Evolutionary conservation across 371 early-diverging fungal species (phyloP), one percentile per base, ranked within the genome.

Genomic region (Actinomucor elegans): DNA sequence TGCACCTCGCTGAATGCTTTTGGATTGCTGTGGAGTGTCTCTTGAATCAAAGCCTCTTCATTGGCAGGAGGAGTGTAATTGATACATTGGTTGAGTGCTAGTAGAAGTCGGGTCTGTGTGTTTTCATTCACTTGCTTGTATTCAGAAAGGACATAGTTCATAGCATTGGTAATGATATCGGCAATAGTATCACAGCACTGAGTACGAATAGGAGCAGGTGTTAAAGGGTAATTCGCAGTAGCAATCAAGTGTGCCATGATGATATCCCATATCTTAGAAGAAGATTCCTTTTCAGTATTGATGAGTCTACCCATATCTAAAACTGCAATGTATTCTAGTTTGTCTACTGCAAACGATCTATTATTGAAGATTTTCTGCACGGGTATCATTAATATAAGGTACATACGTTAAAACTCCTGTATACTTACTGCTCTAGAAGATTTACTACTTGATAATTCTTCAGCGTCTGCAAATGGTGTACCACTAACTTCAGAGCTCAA

Each of bases 101-200:
- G 44, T n/a, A 78, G 40, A 11, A 84, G 57, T 6, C 79, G 66
- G 33, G 76, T 69, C 36, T 86, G 84, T 21, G 83, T 70, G 48
- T 79, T 80, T 44, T 84, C 79, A 24, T 71, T 75, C 1, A 73
- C 71, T 15, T 80, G 73, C 21, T 75, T 76, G 15, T 78, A 57
- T 48, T 79, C 75, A 20, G 84, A 80, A 12, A 83, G 70, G 8
- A 71, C 75, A 49, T 84, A 80, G 11, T 73, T 83, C 82, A 93
- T 86, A 0, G 89, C 92, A 0, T 81, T 74, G 10, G 84, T 62
- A 5, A 96, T 73, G 15, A 96, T 80, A 37, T 93, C 94, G 3
- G 89, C 71, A 28, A 96, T 79, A 0, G 90, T 77, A 26, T 81
- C 82, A 61, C 96, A 93, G n/a, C 90, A 89, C 58, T 94, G 95